A percentile compares a stretch with the other conserved stretches of the same genome.
These are phyloP conservation scores for Aspergillus proliferans DNA, from an alignment of 2,329 filamentous ascomycete species.

Conservation along the genomic window DNA sequence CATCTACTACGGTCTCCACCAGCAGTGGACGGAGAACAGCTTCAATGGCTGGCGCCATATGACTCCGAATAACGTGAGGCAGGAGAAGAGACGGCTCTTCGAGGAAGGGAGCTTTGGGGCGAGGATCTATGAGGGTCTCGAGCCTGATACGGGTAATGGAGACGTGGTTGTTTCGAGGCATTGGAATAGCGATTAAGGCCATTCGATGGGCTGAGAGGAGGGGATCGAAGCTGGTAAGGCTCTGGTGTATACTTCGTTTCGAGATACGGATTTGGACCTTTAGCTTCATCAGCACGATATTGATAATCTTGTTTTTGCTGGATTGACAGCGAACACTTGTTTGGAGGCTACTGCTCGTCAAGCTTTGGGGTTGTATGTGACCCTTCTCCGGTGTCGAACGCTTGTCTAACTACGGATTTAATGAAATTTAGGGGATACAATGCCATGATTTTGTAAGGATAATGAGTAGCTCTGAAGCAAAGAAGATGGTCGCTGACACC, in stretches of 20 bases:
- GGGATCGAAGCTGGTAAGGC: neutral
- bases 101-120: slow-evolving; percentile 23
- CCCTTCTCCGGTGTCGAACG: neutral
- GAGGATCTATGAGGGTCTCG: slow-evolving; percentile 23
- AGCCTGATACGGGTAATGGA: slow-evolving; percentile 20
- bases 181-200: slow-evolving; percentile 20
- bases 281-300: slow-evolving; percentile 29
- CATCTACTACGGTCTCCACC: slow-evolving; percentile 32
- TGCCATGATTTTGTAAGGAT: neutral
- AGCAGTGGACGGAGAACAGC: slow-evolving; percentile 17
- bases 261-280: slow-evolving; percentile 32
- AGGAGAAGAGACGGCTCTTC: slow-evolving; percentile 16
- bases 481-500: slow-evolving; percentile 12
- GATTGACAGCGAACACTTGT: slow-evolving; percentile 28
- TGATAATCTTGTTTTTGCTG: slow-evolving; percentile 24
- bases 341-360: slow-evolving; percentile 31
- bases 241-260: slow-evolving; percentile 17
- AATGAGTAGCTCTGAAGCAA: slow-evolving; percentile 16
- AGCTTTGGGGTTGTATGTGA: slow-evolving; percentile 23
- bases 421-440: neutral
- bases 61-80: slow-evolving; percentile 10
- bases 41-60: slow-evolving; percentile 25
- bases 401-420: neutral
- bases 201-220: neutral
- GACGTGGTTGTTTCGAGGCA: slow-evolving; percentile 28